Evolutionary conservation across 352 stramenopile species (phyloP).

Genomic region (Phytopythium litorale): DNA sequence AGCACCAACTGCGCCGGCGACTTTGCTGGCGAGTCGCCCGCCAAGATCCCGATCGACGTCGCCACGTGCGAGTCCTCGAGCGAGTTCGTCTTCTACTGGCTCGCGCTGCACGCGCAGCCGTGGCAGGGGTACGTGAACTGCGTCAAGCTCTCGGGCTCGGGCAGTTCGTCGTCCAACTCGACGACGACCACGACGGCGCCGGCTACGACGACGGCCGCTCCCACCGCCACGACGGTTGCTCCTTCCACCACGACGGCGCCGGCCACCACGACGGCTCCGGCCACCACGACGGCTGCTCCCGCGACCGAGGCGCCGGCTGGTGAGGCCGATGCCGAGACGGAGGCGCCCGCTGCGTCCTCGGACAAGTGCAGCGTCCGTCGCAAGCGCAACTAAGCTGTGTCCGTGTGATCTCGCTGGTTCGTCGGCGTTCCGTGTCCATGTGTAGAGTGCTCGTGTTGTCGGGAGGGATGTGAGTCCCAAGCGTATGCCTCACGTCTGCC

Average conservation of each 20-base stretch:
- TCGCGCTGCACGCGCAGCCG: conserved; percentile 26
- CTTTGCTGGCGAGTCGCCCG: conserved; percentile 14
- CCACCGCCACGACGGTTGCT: conserved; percentile 4
- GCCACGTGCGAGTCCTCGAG: conserved; percentile 20
- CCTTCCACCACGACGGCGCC: conserved; percentile 14
- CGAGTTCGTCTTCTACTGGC: conserved; percentile 38
- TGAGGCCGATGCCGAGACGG: not conserved
- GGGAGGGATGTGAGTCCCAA: not conserved
- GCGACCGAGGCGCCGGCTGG: not conserved
- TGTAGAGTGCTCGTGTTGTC: not conserved
- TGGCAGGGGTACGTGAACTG: conserved; percentile 43
- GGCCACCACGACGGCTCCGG: not conserved
- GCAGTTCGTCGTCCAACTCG: conserved; percentile 3
- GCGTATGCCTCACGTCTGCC: not conserved
- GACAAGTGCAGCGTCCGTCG: conserved; percentile 10
- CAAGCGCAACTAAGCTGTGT: conserved; percentile 3
- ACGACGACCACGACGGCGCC: conserved; percentile 4
- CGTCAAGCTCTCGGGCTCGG: conserved; percentile 4
- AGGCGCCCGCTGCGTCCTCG: not conserved
- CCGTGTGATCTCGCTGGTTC: not conserved
- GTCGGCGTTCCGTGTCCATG: not conserved
- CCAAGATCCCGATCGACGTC: conserved; percentile 22
- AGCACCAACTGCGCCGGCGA: conserved; percentile 28
- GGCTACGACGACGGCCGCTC: not conserved
- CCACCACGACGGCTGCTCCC: not conserved